Evolutionary conservation across 2,329 filamentous ascomycete genomes (phyloP).

Genomic region (Trichoderma asperellum): DNA sequence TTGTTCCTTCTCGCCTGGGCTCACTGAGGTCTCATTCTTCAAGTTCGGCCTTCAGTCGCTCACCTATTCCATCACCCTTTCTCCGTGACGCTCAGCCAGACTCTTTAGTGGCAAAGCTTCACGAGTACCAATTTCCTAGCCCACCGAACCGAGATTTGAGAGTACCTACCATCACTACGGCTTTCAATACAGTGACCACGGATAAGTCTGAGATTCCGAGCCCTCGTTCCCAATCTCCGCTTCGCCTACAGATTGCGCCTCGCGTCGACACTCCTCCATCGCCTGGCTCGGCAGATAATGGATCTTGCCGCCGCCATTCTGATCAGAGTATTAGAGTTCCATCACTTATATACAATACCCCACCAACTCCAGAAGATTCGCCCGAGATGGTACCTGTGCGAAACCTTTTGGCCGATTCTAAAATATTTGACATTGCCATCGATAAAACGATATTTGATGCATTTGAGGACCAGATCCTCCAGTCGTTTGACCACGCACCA

Average conservation of each 20-base stretch:
- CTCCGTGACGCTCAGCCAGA: conserved; percentile 33
- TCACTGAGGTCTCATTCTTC: conserved; percentile 28
- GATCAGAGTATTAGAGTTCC: conserved; percentile 31
- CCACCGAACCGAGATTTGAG: conserved; percentile 39
- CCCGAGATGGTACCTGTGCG: conserved; percentile 38
- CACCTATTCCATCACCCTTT: conserved; percentile 37
- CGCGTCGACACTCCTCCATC: conserved; percentile 42
- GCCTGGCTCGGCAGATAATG: conserved; percentile 38
- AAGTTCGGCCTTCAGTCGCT: conserved; percentile 30
- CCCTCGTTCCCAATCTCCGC: conserved; percentile 36
- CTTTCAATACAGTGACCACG: conserved; percentile 32
- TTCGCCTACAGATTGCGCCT: conserved; percentile 32
- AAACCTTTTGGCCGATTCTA: conserved; percentile 36
- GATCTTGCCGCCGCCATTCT: conserved; percentile 6
- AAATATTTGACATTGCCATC: conserved; percentile 37
- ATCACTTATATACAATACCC: conserved; percentile 29
- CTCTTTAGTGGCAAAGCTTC: conserved; percentile 38
- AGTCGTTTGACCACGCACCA: conserved; percentile 35
- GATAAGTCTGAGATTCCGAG: conserved; percentile 36
- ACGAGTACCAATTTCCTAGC: conserved; percentile 46
- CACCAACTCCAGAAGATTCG: conserved; percentile 42
- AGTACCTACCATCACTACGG: conserved; percentile 34
- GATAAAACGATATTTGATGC: conserved; percentile 37
- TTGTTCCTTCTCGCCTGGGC: conserved; percentile 18
- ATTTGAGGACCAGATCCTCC: conserved; percentile 37